Conservation (phyloP, 257 asterid species). For the Petrea volubilis region DNA sequence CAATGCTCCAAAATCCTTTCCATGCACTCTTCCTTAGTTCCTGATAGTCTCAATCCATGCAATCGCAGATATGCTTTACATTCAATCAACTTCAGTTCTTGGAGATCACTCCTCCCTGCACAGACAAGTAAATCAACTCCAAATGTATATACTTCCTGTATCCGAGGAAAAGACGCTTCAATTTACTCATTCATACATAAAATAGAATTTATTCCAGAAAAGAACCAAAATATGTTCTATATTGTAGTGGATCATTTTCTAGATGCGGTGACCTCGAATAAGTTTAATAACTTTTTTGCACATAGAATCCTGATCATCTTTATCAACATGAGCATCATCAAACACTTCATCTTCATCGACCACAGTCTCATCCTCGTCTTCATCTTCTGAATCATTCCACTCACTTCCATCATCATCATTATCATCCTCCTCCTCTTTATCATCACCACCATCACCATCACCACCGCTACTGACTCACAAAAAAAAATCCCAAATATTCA, state of each 20-base stretch:
- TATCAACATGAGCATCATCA: conserved; percentile 1
- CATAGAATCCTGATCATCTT: conserved; percentile 23
- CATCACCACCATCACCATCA: conserved; percentile 25
- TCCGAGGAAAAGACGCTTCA: neutral
- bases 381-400: conserved; percentile 24
- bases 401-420: conserved; percentile 25
- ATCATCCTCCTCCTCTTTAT: conserved; percentile 17
- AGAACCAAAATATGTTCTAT: neutral
- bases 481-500: neutral
- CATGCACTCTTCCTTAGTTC: conserved; percentile 61
- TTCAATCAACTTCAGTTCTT: conserved; percentile 45
- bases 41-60: conserved; percentile 66
- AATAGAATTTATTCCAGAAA: neutral
- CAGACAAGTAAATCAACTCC: neutral
- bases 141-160: neutral
- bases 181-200: neutral
- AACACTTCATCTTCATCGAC: conserved; percentile 1
- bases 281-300: conserved; percentile 26
- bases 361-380: neutral
- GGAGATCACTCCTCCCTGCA: conserved; percentile 43
- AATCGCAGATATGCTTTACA: conserved; percentile 60
- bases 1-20: conserved; percentile 68
- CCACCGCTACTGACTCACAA: conserved; percentile 22
- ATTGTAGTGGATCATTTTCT: neutral
- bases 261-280: conserved; percentile 32